phyloP scores from a whole-genome alignment of 2,329 filamentous ascomycete species.

The Arthrobotrys iridis region DNA sequence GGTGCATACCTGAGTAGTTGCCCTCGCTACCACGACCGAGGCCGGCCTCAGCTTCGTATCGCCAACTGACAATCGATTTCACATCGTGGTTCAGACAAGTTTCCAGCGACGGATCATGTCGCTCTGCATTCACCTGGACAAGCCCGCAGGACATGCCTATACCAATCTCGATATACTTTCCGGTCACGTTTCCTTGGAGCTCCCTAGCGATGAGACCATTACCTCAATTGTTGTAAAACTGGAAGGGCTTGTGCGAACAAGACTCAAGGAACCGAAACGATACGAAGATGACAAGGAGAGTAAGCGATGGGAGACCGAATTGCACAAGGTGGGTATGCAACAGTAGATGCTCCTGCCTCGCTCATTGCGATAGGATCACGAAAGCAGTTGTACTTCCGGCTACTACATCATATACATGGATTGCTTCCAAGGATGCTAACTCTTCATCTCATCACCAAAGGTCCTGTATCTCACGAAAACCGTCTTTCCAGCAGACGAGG shows the following conservation, averaged over 20 bases:
- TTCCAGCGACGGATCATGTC: conserved; percentile 46
- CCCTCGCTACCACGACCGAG: not conserved
- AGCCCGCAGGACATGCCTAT: conserved; percentile 51
- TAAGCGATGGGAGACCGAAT: conserved; percentile 64
- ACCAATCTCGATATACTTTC: conserved; percentile 51
- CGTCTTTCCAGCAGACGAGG: conserved; percentile 73
- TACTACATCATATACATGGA: not conserved
- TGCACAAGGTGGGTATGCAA: conserved; percentile 64
- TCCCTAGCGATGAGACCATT: conserved; percentile 64
- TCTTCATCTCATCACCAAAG: conserved; percentile 64
- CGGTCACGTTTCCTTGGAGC: conserved; percentile 63
- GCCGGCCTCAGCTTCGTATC: not conserved
- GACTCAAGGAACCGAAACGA: conserved; percentile 63
- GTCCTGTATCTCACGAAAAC: conserved; percentile 78
- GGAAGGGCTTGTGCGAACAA: conserved; percentile 79
- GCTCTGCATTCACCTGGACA: conserved; percentile 52
- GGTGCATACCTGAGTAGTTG: too few species aligned
- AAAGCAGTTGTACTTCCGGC: not conserved
- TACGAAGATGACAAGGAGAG: conserved; percentile 60
- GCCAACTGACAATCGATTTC: not conserved
- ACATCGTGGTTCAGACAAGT: not conserved
- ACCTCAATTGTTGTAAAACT: conserved; percentile 78
- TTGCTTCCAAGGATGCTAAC: conserved; percentile 1
- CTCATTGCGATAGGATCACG: conserved; percentile 53
- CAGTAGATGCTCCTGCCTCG: conserved; percentile 58